Base-by-base conservation (phyloP, 1,284 basidiomycete genomes). In the Ceratobasidium sp. region DNA sequence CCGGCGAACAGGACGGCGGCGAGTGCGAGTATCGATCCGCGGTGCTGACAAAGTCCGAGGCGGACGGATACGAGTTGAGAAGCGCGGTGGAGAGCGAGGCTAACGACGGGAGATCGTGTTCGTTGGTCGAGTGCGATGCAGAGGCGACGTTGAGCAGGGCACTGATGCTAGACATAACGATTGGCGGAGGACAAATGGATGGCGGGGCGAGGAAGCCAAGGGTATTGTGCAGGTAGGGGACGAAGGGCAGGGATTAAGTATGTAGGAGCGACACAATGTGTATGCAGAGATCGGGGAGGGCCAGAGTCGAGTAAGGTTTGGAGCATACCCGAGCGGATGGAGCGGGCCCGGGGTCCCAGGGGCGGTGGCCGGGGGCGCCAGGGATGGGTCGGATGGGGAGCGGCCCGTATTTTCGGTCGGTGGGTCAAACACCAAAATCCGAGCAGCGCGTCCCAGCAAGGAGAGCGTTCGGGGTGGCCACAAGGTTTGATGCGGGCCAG, bases 101-200 rank as follows among this genome's bases (percentile, higher is more conserved):
- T 22, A 68, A 37, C 65, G 65, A 68, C 16, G 65, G 65, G 5
- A 68, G 51, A 56, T 68, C 65, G 65, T 68, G 75, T 53, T 62
- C 39, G 61, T 62, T 63, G 74, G 62, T 37, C n/a, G 69, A 75
- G 37, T 63, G 37, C 61, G 68, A 68, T 46, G 74, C 58, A 34
- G 75, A 75, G 14, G 74, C 56, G 51, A 63, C 69, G 69, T 63
- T 76, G 69, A 72, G 63, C 34, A 64, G 66, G 46, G 69, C 64
- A 49, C 69, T 62, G 43, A 69, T 65, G 29, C 61, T 72, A 37
- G 73, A 74, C 75, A 76, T 76, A 41, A 75, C 66, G 22, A 68
- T 43, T 24, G 63, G 72, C 43, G 73, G 64, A 62, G 72, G 75
- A 64, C 51, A 31, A 53, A 73, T 74, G 74, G 41, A 63, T 59